Percentiles rank a stretch among this genome's conserved stretches.
Evolutionary conservation across 192 early-diverging fungal genomes (phyloP).

Genomic region (Coemansia sp.): DNA sequence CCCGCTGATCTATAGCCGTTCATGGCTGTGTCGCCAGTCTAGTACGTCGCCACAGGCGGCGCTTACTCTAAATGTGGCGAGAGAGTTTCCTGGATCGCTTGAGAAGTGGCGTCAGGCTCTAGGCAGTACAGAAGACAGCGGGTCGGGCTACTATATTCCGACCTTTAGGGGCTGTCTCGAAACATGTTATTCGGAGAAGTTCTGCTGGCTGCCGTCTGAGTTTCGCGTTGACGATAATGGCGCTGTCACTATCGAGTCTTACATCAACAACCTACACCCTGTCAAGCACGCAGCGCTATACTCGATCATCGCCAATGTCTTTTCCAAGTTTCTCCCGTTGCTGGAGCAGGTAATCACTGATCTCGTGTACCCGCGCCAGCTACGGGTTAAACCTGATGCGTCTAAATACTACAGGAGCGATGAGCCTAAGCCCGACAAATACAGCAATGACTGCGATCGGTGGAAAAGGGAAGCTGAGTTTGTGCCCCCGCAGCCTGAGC

Average conservation of each 20-base stretch:
- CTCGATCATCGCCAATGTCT: slow-evolving; percentile 25
- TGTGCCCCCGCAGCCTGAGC: slow-evolving; percentile 39
- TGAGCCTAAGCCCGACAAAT: background rate
- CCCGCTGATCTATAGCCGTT: slow-evolving; percentile 17
- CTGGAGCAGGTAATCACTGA: slow-evolving; percentile 56
- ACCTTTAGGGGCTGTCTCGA: too few species aligned
- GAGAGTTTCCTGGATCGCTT: background rate
- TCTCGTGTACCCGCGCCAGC: background rate
- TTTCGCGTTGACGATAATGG: too few species aligned
- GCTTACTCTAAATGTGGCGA: background rate
- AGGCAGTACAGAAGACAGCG: too few species aligned
- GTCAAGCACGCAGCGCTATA: slow-evolving; percentile 54
- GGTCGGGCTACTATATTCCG: slow-evolving; percentile 3
- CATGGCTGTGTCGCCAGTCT: background rate
- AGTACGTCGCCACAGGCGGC: background rate
- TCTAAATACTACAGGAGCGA: background rate
- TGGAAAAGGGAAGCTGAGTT: background rate
- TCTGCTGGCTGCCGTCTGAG: slow-evolving; percentile 63
- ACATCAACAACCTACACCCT: slow-evolving; percentile 61
- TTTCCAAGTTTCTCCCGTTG: slow-evolving; percentile 44
- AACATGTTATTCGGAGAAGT: background rate
- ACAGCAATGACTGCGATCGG: too few species aligned
- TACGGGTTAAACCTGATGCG: too few species aligned
- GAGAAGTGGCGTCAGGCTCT: background rate
- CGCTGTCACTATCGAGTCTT: too few species aligned